Base-by-base conservation (phyloP, 225 moss, liverwort and hornwort genomes). In the Antitrichia curtipendula region DNA sequence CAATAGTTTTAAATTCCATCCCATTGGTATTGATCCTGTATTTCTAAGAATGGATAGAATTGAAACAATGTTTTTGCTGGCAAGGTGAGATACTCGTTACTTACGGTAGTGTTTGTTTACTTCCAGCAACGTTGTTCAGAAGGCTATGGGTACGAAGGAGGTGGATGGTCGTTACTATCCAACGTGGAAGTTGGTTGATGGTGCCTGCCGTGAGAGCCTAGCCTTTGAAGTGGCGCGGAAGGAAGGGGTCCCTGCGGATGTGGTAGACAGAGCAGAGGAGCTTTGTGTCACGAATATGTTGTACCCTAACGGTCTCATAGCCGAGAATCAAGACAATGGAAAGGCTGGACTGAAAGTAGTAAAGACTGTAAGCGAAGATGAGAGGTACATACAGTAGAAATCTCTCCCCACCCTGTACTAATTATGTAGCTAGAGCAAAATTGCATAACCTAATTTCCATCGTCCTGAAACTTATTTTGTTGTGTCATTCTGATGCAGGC, bases 151-250 rank as follows among this genome's bases (percentile, higher is more conserved):
- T 57, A 93, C 97, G 66, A 90, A 89, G 62, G 87, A 91, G 88
- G 94, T 95, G 62, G 86, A 94, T 75, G 93, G 94, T 69, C 85
- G 89, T 86, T 88, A 87, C 64, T 92, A 90, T 80, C 97, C 98
- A 61, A 99, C 97, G 61, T 99, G 98, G 98, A 99, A 90, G 80
- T 82, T 99, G 56, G 91, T 94, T 13, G 95, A 99, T 81, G 97
- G 98, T 88, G 95, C 95, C 86, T 99, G 98, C 87, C 90, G 98
- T 76, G 98, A 99, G 90, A 97, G 97, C 78, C 92, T 99, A 16
- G 98, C 98, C 36, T 99, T 99, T 88, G 98, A 99, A 83, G 96
- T 96, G 52, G 98, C 98, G 20, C 94, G 97, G 85, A 97, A 92
- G 89, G 98, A 99, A 94, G 98, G 98, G 14, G 98, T 97, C 43